phyloP scores from a whole-genome alignment of 192 early-diverging fungal genomes.

The Umbelopsis isabellina region DNA sequence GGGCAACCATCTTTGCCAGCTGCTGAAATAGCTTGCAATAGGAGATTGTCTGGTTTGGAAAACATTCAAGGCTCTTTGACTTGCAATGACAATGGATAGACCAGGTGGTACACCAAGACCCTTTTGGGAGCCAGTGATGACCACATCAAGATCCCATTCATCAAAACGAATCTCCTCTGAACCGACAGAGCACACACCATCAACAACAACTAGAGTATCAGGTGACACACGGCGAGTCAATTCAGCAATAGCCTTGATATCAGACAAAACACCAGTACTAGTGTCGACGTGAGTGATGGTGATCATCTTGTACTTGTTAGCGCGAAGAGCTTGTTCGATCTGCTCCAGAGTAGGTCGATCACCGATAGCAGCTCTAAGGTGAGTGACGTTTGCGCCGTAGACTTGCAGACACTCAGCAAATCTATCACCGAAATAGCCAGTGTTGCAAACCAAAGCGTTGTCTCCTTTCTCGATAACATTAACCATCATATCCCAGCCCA shows the following conservation, averaged over 20 bases:
- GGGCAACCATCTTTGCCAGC: constrained; percentile 78
- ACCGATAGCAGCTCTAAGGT: constrained; percentile 55
- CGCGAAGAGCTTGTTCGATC: constrained; percentile 56
- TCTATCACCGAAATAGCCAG: constrained; percentile 83
- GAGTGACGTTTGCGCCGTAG: constrained; percentile 71
- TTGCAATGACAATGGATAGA: constrained; percentile 73
- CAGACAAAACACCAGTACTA: constrained; percentile 71
- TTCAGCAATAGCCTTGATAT: constrained; percentile 63
- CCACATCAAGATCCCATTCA: constrained; percentile 77
- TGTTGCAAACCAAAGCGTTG: constrained; percentile 70
- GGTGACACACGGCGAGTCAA: constrained; percentile 65
- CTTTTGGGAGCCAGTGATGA: constrained; percentile 81
- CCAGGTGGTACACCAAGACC: constrained; percentile 82
- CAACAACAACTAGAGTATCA: constrained; percentile 71
- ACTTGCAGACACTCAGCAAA: constrained; percentile 74
- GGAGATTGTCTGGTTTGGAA: constrained; percentile 54
- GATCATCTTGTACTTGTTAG: constrained; percentile 66
- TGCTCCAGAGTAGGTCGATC: constrained; percentile 56
- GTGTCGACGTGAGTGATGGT: constrained; percentile 85
- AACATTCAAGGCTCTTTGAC: constrained; percentile 40
- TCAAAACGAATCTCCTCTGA: constrained; percentile 76
- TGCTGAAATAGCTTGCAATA: constrained; percentile 71
- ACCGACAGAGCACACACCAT: constrained; percentile 83
- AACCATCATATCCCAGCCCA: constrained; percentile 81
- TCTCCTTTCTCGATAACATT: constrained; percentile 78